phyloP scores from a whole-genome alignment of 306 rosid genomes.

The Argentina anserina region DNA sequence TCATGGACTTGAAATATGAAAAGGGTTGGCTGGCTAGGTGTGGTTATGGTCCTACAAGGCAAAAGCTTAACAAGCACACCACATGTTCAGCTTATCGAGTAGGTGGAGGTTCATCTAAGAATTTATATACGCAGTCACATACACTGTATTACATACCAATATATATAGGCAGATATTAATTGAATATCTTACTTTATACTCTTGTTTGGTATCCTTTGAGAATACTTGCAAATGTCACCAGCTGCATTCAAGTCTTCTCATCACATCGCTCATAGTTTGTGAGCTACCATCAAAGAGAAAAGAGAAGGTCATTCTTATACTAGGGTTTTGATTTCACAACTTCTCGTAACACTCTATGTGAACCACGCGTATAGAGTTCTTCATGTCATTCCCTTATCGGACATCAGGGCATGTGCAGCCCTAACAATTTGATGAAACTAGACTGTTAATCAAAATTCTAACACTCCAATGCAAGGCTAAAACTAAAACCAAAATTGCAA shows the following conservation, averaged over 20 bases:
- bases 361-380: neutral
- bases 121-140: slow-evolving; percentile 5
- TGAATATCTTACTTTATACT: neutral
- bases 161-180: neutral
- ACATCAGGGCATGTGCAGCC: neutral
- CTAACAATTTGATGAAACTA: neutral
- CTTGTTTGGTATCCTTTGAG: neutral
- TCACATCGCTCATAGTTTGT: neutral
- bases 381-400: neutral
- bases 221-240: neutral
- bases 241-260: neutral
- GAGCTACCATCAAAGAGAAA: neutral
- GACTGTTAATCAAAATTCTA: neutral
- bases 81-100: slow-evolving; percentile 64
- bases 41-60: slow-evolving; percentile 67
- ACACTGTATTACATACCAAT: neutral
- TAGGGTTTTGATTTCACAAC: neutral
- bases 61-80: slow-evolving; percentile 62
- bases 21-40: slow-evolving; percentile 53
- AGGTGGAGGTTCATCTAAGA: slow-evolving; percentile 45
- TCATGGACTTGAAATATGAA: neutral
- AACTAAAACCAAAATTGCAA: neutral
- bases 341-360: too few relatives aligned
- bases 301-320: neutral
- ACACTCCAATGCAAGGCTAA: neutral